Percentiles rank a stretch among this genome's conserved stretches.
These are phyloP conservation scores for Irpex lacteus DNA, from an alignment of 1,284 basidiomycete genomes.

Conservation along the genomic window DNA sequence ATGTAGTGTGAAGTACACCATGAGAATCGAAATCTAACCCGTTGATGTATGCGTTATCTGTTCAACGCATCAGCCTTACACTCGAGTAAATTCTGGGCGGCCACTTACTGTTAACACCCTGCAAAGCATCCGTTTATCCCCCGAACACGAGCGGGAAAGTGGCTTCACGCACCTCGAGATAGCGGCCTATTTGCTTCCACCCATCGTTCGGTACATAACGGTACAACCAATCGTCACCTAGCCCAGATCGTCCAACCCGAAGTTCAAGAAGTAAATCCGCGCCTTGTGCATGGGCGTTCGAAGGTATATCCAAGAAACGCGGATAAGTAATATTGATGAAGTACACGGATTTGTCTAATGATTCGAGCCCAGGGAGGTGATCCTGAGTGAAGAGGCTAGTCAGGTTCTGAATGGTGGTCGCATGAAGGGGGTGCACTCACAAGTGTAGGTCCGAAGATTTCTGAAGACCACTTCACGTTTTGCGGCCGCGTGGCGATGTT, in stretches of 20 bases:
- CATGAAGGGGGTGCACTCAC: slow-evolving; percentile 17
- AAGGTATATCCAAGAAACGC: slow-evolving; percentile 33
- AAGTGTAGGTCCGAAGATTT: slow-evolving; percentile 26
- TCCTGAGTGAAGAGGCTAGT: slow-evolving; percentile 29
- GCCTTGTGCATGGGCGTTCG: slow-evolving; percentile 6
- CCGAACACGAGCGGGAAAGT: background rate
- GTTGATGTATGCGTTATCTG: slow-evolving; percentile 45
- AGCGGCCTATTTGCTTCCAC: slow-evolving; percentile 36
- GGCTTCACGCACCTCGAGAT: slow-evolving; percentile 30
- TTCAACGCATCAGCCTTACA: background rate
- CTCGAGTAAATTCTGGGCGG: background rate
- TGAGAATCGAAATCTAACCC: slow-evolving; percentile 38
- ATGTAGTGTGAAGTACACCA: slow-evolving; percentile 36
- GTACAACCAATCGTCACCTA: slow-evolving; percentile 43
- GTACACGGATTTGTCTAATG: slow-evolving; percentile 32
- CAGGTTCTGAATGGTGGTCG: too few species aligned
- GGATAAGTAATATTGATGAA: slow-evolving; percentile 43
- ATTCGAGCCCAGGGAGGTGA: slow-evolving; percentile 35
- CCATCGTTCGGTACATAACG: slow-evolving; percentile 32
- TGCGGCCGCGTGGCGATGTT: slow-evolving; percentile 32
- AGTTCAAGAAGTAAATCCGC: slow-evolving; percentile 37
- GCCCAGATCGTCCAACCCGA: slow-evolving; percentile 39
- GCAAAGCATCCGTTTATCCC: slow-evolving; percentile 17
- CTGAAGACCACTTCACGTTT: slow-evolving; percentile 24
- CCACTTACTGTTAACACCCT: slow-evolving; percentile 34